Evolutionary conservation across 768 basidiomycete genomes (phyloP), one percentile per base, ranked within the genome.

Genomic region (Tulasnella sp.): DNA sequence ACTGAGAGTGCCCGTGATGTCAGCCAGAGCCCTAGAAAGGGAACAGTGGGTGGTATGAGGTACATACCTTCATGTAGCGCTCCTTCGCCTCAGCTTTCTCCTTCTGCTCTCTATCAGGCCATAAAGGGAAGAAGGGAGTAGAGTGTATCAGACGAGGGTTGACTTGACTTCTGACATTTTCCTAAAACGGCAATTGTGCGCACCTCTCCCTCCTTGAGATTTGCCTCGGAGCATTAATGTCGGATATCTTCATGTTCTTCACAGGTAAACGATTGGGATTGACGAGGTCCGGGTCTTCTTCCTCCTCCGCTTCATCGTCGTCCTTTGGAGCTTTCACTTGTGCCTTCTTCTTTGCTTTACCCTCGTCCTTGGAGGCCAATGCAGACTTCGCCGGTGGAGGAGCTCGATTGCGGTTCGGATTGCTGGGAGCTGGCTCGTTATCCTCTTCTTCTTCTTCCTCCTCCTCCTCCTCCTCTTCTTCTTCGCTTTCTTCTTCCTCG

Each of bases 31-130:
- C 3, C 39, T 39, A 9, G 9, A 4, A 39, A 39, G 39, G 39
- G 39, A 39, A 39, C 23, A 20, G 35, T 16, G 2, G 9, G 46
- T 16, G 15, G 44, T 39, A 77, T 10, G 32, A 23, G 1, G 42
- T 18, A 80, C 86, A 0, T 37, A 93, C 92, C 89, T 96, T 94
- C 91, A 91, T 91, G 83, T 97, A 97, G 35, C 88, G 86, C 37
- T 95, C 94, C 82, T 93, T 90, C 1, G 95, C 93, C 0, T 95
- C 95, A 81, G 92, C 88, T 86, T 95, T 96, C 84, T 96, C 95
- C 83, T 96, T 95, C 82, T 91, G 91, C 83, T 98, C 96, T 80
- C 96, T 96, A 79, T 11, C 3, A 35, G 4, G 35, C 77, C 70
- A 71, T 73, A 23, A 20, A 16, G 32, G 74, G 51, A n/a, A 77